Evolutionary conservation across 148 eudicot genomes (phyloP).

Genomic region (Heliosperma pusillum): DNA sequence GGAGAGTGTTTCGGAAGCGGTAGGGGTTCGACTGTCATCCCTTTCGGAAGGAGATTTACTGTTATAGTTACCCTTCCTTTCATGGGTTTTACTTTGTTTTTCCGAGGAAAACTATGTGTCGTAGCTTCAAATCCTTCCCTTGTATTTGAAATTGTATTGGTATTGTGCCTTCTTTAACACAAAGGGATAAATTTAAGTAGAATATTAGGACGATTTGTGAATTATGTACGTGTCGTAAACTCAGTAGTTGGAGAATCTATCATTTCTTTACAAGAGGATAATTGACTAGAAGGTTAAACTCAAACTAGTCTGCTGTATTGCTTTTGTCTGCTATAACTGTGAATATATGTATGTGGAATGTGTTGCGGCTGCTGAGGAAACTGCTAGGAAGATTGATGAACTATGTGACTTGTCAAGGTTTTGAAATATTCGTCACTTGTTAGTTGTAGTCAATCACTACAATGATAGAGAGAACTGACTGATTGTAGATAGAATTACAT

Average conservation of each 20-base stretch:
- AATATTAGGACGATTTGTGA: background rate
- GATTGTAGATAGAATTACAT: background rate
- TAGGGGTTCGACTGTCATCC: background rate
- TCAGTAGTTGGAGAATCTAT: background rate
- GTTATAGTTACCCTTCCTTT: background rate
- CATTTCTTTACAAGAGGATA: background rate
- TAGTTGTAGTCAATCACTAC: background rate
- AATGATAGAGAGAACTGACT: background rate
- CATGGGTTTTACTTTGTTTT: background rate
- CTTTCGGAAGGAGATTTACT: background rate
- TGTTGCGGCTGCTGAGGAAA: background rate
- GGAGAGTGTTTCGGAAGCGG: too few relatives aligned
- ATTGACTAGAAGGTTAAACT: background rate
- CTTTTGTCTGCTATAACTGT: background rate
- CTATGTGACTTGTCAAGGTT: background rate
- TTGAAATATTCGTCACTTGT: background rate
- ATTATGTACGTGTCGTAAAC: background rate
- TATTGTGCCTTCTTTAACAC: background rate
- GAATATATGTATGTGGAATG: background rate
- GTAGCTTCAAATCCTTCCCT: background rate
- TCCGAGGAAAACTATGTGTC: too few relatives aligned
- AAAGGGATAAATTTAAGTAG: background rate
- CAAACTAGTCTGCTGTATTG: background rate
- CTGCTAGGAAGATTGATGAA: background rate
- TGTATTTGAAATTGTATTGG: background rate